Evolutionary conservation across 371 early-diverging fungal genomes (phyloP).

Genomic region (Zopfochytrium polystomum): DNA sequence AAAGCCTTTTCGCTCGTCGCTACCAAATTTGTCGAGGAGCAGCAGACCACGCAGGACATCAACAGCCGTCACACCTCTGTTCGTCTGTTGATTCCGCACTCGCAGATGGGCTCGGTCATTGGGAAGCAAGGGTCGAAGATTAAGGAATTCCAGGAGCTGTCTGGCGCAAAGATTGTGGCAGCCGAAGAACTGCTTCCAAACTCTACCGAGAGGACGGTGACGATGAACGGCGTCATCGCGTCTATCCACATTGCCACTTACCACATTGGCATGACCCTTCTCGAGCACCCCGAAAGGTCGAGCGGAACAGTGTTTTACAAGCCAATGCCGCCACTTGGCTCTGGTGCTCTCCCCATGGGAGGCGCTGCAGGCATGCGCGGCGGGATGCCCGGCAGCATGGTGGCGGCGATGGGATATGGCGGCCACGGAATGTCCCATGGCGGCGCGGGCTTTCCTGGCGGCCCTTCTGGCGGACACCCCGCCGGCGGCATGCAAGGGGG

Average conservation of each 20-base stretch:
- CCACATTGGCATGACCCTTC: constrained; percentile 66
- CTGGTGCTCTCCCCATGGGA: constrained; percentile 21
- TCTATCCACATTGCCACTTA: constrained; percentile 74
- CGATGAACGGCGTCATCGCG: constrained; percentile 41
- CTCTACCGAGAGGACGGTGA: constrained; percentile 44
- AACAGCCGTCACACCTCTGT: constrained; percentile 48
- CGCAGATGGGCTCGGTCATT: constrained; percentile 60
- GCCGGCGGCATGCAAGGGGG: constrained; percentile 6
- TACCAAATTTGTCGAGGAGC: constrained; percentile 49
- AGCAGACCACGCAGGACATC: constrained; percentile 16
- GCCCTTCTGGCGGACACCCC: too few species aligned
- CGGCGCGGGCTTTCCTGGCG: constrained; percentile 1
- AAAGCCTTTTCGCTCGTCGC: constrained; percentile 72
- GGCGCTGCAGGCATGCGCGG: constrained; percentile 15
- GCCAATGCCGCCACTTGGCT: constrained; percentile 52
- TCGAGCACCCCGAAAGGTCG: constrained; percentile 54
- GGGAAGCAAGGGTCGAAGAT: constrained; percentile 46
- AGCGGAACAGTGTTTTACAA: constrained; percentile 54
- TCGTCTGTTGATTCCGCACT: constrained; percentile 69
- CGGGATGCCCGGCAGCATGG: too few species aligned
- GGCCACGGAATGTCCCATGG: constrained; percentile 7
- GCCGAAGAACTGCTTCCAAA: constrained; percentile 42
- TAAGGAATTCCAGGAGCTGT: constrained; percentile 48
- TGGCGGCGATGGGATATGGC: too few species aligned
- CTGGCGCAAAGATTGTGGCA: constrained; percentile 38